Evolutionary conservation across 2,329 filamentous ascomycete species (phyloP).

Genomic region (Blumeriella jaapii): DNA sequence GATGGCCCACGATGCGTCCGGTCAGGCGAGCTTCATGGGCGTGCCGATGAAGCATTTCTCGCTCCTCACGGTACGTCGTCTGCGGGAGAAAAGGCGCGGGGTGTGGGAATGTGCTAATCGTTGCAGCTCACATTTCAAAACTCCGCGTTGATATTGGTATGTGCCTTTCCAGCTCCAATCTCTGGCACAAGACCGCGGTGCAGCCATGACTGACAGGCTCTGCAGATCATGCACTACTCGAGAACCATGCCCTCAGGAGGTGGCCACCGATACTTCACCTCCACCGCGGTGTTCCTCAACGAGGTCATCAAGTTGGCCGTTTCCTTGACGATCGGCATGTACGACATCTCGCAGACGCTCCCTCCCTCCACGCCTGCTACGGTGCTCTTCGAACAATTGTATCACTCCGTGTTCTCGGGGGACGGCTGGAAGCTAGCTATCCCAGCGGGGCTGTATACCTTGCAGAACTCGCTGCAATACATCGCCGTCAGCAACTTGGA

Average conservation of each 20-base stretch:
- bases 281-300: conserved; percentile 86
- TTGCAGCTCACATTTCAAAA: conserved; percentile 67
- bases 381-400: conserved; percentile 68
- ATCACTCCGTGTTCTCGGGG: conserved; percentile 69
- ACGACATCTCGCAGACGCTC: conserved; percentile 70
- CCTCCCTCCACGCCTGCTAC: conserved; percentile 72
- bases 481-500: conserved; percentile 84
- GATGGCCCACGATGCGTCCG: conserved; percentile 17
- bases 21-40: conserved; percentile 32
- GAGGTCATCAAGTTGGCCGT: conserved; percentile 85
- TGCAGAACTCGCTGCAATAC: conserved; percentile 92
- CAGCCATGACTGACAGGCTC: neutral
- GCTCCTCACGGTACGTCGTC: conserved; percentile 47
- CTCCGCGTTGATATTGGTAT: conserved; percentile 62
- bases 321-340: conserved; percentile 75
- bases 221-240: conserved; percentile 84
- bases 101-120: conserved; percentile 18
- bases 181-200: conserved; percentile 1
- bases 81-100: too few relatives aligned
- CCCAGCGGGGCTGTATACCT: conserved; percentile 75
- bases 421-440: conserved; percentile 94
- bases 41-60: conserved; percentile 59
- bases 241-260: conserved; percentile 78
- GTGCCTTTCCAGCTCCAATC: conserved; percentile 16
- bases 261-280: conserved; percentile 83